phyloP scores from a whole-genome alignment of 257 asterid species.

The Cinchona pubescens region DNA sequence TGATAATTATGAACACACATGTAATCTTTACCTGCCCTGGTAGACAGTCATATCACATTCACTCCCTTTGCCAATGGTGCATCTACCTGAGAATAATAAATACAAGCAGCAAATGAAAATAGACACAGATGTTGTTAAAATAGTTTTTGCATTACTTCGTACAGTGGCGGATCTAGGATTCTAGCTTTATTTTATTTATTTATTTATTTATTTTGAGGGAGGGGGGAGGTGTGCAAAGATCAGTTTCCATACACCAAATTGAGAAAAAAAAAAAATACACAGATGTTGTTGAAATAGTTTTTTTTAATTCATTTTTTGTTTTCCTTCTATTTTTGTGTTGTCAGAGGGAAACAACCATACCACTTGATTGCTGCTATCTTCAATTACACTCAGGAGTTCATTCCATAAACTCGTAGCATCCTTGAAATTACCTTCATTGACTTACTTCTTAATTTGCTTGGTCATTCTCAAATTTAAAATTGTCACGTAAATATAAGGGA shows the following conservation, averaged over 20 bases:
- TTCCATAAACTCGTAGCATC: slow-evolving; percentile 67
- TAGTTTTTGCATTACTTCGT: too few relatives aligned
- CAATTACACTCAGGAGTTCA: slow-evolving; percentile 46
- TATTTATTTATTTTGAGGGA: too few relatives aligned
- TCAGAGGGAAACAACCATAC: slow-evolving; percentile 24
- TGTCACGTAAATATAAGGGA: slow-evolving; percentile 1
- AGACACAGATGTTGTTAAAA: too few relatives aligned
- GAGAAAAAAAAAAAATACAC: slow-evolving; percentile 11
- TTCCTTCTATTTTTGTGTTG: too few relatives aligned
- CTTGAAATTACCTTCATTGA: slow-evolving; percentile 42
- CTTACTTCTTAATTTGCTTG: slow-evolving; percentile 41
- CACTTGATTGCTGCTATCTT: slow-evolving; percentile 55
- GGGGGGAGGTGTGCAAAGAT: too few relatives aligned
- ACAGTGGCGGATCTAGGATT: too few relatives aligned
- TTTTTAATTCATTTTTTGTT: too few relatives aligned
- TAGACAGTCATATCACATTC: slow-evolving; percentile 65
- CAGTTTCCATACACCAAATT: neutral
- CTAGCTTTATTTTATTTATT: too few relatives aligned
- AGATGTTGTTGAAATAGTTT: too few relatives aligned
- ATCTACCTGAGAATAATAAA: slow-evolving; percentile 51
- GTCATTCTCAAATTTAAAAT: slow-evolving; percentile 37
- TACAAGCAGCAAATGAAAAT: neutral
- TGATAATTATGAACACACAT: too few relatives aligned
- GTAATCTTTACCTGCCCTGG: slow-evolving; percentile 61
- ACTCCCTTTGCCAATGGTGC: slow-evolving; percentile 70